Evolutionary conservation across 345 rosid species (phyloP), one percentile per base, ranked within the genome.

Genomic region (Populus alba): DNA sequence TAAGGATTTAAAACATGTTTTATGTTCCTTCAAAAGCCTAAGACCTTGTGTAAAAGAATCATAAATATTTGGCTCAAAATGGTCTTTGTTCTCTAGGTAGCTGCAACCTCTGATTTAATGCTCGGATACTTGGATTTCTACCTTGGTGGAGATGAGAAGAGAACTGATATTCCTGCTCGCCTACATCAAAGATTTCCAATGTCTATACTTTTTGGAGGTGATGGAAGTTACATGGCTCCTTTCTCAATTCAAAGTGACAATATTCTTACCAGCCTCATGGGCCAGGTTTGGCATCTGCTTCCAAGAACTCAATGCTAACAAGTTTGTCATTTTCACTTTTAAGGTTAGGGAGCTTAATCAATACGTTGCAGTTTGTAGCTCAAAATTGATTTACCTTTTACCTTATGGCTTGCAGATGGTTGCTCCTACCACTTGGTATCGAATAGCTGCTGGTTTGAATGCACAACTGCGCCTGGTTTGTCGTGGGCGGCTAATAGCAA

Each of bases 111-210:
- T 68, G 99, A 96, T 88, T 81, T 94, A 83, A 91, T 94, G 97
- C 92, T 94, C 16, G 99, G 95, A 66, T 96, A 92, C 88, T 75
- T 96, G 87, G 99, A 96, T 83, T 92, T 96, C 89, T 96, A 92
- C 87, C 95, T 96, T 80, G 99, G 99, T 20, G 99, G 99, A 55
- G 99, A 96, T 85, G 99, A 96, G 86, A 94, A 96, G 82, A 87
- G 98, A 85, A 80, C 88, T 20, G 97, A 96, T 80, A 95, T 91
- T 84, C 98, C 98, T 79, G 94, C 97, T 78, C 90, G 86, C 35
- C 89, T 94, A 43, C 84, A 72, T 78, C 97, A 92, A 83, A 90
- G 95, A 79, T 89, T 88, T 79, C 97, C 99, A 31, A 86, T 91
- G 87, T 84, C 97, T 74, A 76, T 94, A 74, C 81, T 91, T 70